Percentiles rank a stretch among this genome's conserved stretches.
Conservation (phyloP, 2,329 filamentous ascomycete genomes). For the Taxawa tesnikishii region DNA sequence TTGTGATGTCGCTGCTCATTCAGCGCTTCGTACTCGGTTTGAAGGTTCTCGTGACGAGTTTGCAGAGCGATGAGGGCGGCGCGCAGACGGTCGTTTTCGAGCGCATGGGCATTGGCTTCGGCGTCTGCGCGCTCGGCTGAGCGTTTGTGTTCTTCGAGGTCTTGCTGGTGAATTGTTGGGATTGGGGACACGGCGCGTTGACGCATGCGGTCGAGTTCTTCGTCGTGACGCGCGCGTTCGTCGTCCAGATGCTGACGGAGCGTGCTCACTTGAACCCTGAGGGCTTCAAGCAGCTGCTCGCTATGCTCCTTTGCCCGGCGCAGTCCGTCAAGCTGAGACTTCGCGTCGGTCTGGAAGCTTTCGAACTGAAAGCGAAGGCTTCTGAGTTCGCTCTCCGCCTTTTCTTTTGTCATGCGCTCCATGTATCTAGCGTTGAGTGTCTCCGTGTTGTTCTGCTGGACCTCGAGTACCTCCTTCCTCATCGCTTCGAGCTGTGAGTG, state of each 20-base stretch:
- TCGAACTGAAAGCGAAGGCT: slow-evolving; percentile 1
- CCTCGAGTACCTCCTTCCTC: neutral
- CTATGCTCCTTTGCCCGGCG: slow-evolving; percentile 2
- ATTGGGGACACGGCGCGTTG: slow-evolving; percentile 10
- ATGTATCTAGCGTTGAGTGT: neutral
- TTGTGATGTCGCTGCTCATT: neutral
- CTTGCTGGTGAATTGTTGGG: neutral
- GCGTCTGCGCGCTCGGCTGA: too few species aligned
- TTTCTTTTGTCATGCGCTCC: neutral
- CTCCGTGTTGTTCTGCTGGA: slow-evolving; percentile 3
- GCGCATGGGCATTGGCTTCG: neutral
- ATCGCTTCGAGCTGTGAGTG: neutral
- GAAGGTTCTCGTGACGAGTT: neutral
- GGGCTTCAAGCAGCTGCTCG: slow-evolving; percentile 1
- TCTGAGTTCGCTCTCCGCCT: neutral
- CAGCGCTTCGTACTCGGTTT: slow-evolving; percentile 1
- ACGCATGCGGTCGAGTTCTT: slow-evolving; percentile 13
- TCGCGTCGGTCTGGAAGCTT: slow-evolving; percentile 8
- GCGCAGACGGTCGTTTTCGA: neutral
- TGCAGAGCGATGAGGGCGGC: neutral
- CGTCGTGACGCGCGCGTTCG: slow-evolving; percentile 1
- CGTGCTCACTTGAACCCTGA: neutral
- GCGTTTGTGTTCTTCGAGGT: neutral
- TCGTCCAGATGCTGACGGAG: slow-evolving; percentile 1
- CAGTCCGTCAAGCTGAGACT: slow-evolving; percentile 12